Base-by-base conservation (phyloP, 306 rosid species). In the Corylus avellana region DNA sequence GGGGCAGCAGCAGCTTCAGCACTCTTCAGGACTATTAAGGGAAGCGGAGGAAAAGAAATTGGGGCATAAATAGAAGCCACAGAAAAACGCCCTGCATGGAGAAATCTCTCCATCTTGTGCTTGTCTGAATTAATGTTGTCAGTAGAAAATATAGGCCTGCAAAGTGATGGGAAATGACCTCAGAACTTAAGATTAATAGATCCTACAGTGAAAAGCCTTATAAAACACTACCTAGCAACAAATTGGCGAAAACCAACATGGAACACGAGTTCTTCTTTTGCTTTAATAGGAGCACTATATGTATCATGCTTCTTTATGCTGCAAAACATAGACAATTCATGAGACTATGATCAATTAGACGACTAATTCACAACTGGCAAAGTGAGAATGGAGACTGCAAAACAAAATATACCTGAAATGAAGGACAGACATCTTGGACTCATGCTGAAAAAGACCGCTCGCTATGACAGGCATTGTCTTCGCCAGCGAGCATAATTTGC, bases 31-130 rank as follows among this genome's bases (percentile, higher is more conserved):
- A 87, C 86, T 85, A 95, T 85, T 47, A 92, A 59, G 69, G 99
- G 98, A 90, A 91, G 93, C 29, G 92, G 88, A 66, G 96, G 96
- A 81, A 95, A 93, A 18, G 98, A 90, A 79, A 95, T 85, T 50
- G 99, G 98, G 64, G 97, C 99, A 82, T 86, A 95, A 68, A 93
- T 81, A 57, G 99, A 93, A 18, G 98, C 99, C 32, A 93, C 84
- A 49, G 93, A 89, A 82, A 92, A 95, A 27, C 91, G 89, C 61
- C 99, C 99, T 35, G 89, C 83, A 90, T 91, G 99, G 79, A 95
- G 99, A 89, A 95, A 95, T 84, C 98, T 92, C 88, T 95, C 99
- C 99, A 95, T 89, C 85, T 95, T 95, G 91, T 88, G 90, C 93
- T 95, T 95, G 88, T 95, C 89, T 1, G 97, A 88, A 78, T 87